Base-by-base conservation (phyloP, 805 yeast species). In the Candida multigemmis region DNA sequence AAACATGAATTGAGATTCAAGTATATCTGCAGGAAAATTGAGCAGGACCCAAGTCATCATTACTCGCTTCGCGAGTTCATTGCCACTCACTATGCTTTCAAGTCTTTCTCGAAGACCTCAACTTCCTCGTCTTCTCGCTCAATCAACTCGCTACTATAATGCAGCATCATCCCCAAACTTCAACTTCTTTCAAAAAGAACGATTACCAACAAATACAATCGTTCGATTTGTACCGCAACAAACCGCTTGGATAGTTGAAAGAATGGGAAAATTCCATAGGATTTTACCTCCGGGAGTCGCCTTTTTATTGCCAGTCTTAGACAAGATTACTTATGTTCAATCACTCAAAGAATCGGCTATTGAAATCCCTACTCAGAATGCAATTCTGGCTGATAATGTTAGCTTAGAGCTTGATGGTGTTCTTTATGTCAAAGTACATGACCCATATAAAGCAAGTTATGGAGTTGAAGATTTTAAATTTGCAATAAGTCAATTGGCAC, bases 401-500 rank as follows among this genome's bases (percentile, higher is more conserved):
- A 77, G 86, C 4, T 63, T 83, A 37, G 91, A 82, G 40, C 67
- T 83, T 65, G 94, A 83, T 42, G 94, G 94, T 34, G 80, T 83
- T 10, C 63, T 84, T 33, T 84, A 81, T 44, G 72, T 82, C 41
- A 74, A 74, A 39, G 87, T 83, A 4, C 65, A 69, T 24, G 93
- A 84, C 45, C 82, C 94, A 4, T 83, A 77, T 50, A 81, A 78
- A 57, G 94, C 94, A 3, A 71, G 83, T 23, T 83, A 83, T 42
- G 93, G 93, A 9, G 93, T 83, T 12, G 94, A 84, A 46, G 87
- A 83, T 44, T 84, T 86, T 25, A 83, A 77, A 45, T 84, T 79
- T 48, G 94, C 94, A 20, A 74, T 84, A 29, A 65, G 80, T 21
- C 94, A 84, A 53, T 66, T 84, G 38, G 94, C 94, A 0, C 94